Percentiles rank a stretch among this genome's conserved stretches.
Conservation (phyloP, 495 filamentous ascomycete genomes). For the Staphylotrichum longicolle region DNA sequence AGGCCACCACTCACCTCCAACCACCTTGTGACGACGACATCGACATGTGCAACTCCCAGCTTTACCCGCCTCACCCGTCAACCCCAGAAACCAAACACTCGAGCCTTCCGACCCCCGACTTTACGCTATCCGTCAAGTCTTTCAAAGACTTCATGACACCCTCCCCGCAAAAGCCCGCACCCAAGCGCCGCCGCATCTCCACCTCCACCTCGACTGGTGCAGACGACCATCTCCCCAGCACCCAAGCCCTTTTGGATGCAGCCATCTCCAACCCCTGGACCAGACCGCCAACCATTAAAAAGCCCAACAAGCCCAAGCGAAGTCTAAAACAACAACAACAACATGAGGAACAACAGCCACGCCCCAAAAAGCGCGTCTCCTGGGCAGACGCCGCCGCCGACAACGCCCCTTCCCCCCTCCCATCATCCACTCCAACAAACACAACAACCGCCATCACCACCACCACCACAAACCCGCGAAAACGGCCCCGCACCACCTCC, state of each 20-base stretch:
- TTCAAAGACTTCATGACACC: constrained; percentile 35
- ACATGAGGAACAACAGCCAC: neutral
- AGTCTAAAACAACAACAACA: neutral
- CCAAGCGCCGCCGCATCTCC: constrained; percentile 23
- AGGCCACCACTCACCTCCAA: neutral
- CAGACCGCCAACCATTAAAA: constrained; percentile 2
- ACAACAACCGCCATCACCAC: neutral
- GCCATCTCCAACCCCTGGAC: constrained; percentile 32
- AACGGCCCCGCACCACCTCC: constrained; percentile 15
- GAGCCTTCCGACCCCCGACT: constrained; percentile 35
- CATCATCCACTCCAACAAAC: neutral
- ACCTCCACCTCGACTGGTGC: neutral
- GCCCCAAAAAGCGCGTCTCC: constrained; percentile 28
- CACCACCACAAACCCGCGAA: neutral
- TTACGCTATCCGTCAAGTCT: constrained; percentile 32
- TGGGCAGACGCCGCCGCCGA: constrained; percentile 19
- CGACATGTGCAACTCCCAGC: constrained; percentile 13
- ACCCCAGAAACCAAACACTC: constrained; percentile 30
- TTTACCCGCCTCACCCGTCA: constrained; percentile 18
- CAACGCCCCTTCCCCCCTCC: neutral
- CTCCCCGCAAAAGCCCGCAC: constrained; percentile 19
- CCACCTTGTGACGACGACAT: constrained; percentile 6
- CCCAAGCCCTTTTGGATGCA: constrained; percentile 28
- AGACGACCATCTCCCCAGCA: constrained; percentile 24
- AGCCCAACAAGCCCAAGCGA: constrained; percentile 2